Base-by-base conservation (phyloP, 306 rosid species). In the Castanopsis chinensis region DNA sequence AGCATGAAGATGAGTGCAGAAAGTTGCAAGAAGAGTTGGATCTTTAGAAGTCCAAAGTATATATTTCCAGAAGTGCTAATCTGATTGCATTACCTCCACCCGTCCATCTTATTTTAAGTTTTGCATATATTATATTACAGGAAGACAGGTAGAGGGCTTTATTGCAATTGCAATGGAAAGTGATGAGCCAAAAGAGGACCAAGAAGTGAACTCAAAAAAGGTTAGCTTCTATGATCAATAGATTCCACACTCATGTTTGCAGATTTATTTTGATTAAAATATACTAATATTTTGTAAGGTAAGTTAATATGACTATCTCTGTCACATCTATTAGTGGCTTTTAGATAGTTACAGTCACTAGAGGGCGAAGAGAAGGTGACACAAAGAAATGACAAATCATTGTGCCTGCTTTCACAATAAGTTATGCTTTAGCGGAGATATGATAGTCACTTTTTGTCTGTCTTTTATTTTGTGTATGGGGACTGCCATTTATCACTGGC, bases 131-230 rank as follows among this genome's bases (percentile, higher is more conserved):
- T 69, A 54, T 78, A 73, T 82, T 76, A 76, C 85, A 90, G 99
- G 99, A 95, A 90, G 97, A 95, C 64, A 88, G 91, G 87, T 97
- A 95, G 86, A 91, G 91, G 85, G 92, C 98, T 73, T 86, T 95
- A 81, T 83, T 95, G 90, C 94, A 95, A 81, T 78, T 95, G 93
- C 96, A 91, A 86, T 95, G 98, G 99, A 91, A 86, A 87, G 98
- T 93, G 84, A 95, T 95, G 98, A 83, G 74, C 90, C 90, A 72
- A 93, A 88, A 75, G 96, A 92, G 84, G 93, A 89, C 84, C 94
- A 87, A 87, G 99, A 93, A 88, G 96, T 88, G 82, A 93, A 84
- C 81, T 93, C 91, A 11, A 91, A 90, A 85, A 90, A 90, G 96
- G 99, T 93, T 80, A 63, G 23, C 65, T 76, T 64, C 78, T 54